Evolutionary conservation across 2,329 filamentous ascomycete genomes (phyloP), one percentile per base, ranked within the genome.

Genomic region (Colletotrichum tabaci): DNA sequence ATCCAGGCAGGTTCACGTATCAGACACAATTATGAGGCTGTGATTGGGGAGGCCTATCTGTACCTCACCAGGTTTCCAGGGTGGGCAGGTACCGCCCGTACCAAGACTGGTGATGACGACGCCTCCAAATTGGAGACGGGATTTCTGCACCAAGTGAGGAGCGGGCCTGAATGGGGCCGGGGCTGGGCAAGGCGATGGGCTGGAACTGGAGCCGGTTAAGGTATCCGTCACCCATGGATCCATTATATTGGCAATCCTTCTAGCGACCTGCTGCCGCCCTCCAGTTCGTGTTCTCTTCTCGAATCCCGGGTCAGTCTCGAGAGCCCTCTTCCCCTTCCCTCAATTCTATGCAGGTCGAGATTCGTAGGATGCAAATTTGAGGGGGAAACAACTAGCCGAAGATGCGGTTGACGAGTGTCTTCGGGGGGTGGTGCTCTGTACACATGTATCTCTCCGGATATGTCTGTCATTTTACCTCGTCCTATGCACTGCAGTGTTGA

Each of bases 91-190:
- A 49, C 57, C 64, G 42, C 10, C 50, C 18, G 35, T 23, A 50
- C 68, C 68, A 67, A 71, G 68, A 68, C 46, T 7, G 57, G 16
- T 10, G 68, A 67, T 71, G 64, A 71, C 58, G 64, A 63, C 53
- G 68, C 64, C 40, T 15, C 21, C 49, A 26, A 26, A 15, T 35
- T 40, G 47, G 35, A 52, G n/a, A 63, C 18, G 26, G 58, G 26
- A 30, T 49, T 13, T 26, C 26, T 49, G 58, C 35, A 21, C 26
- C 35, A 61, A 16, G 30, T 35, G n/a, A 44, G 55, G 23, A 58
- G 55, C 55, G 12, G 10, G 53, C 46, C 21, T 23, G 35, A 46
- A 56, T 18, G 49, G 50, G 60, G 40, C 66, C 30, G 56, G 64
- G 57, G 49, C 42, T 47, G 62, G 65, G 58, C 49, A 30, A 15